A percentile compares a stretch with the other conserved stretches of the same genome.
These are phyloP conservation scores for Zygotorulaspora florentina DNA, from an alignment of 805 yeast species.

Conservation along the genomic window DNA sequence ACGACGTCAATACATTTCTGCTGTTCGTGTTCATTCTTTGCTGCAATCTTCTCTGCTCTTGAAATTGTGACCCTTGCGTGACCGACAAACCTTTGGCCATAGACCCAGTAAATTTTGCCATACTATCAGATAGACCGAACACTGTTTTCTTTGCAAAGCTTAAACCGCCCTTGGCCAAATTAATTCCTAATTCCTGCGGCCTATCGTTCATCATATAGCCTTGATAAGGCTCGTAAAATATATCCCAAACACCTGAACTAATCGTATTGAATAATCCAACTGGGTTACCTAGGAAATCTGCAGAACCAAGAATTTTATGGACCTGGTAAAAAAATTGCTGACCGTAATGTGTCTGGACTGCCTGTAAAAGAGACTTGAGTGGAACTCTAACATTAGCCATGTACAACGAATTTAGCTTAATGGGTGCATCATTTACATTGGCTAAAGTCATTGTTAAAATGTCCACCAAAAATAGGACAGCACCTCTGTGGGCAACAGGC, in stretches of 20 bases:
- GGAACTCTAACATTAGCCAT: constrained; percentile 90
- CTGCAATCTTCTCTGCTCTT: constrained; percentile 70
- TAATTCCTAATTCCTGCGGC: constrained; percentile 93
- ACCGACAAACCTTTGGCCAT: constrained; percentile 90
- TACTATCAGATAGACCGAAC: constrained; percentile 89
- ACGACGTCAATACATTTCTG: constrained; percentile 73
- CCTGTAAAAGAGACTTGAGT: constrained; percentile 61
- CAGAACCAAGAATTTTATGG: constrained; percentile 91
- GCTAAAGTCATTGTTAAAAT: constrained; percentile 95
- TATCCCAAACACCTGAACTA: constrained; percentile 92
- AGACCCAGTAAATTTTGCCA: constrained; percentile 89
- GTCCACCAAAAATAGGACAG: constrained; percentile 73
- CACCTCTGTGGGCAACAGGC: constrained; percentile 41
- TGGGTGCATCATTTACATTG: constrained; percentile 95
- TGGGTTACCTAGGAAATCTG: constrained; percentile 94
- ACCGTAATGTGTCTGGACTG: constrained; percentile 78
- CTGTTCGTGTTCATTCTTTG: constrained; percentile 81
- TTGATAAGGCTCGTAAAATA: constrained; percentile 95
- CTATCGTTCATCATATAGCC: constrained; percentile 92
- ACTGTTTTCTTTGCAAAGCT: constrained; percentile 93
- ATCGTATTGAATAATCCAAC: constrained; percentile 92
- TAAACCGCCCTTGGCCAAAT: constrained; percentile 91
- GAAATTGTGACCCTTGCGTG: constrained; percentile 81
- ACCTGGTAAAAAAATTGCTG: constrained; percentile 90
- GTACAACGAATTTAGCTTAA: constrained; percentile 77